Base-by-base conservation (phyloP, 2,329 filamentous ascomycete genomes). In the Didymella pomorum region DNA sequence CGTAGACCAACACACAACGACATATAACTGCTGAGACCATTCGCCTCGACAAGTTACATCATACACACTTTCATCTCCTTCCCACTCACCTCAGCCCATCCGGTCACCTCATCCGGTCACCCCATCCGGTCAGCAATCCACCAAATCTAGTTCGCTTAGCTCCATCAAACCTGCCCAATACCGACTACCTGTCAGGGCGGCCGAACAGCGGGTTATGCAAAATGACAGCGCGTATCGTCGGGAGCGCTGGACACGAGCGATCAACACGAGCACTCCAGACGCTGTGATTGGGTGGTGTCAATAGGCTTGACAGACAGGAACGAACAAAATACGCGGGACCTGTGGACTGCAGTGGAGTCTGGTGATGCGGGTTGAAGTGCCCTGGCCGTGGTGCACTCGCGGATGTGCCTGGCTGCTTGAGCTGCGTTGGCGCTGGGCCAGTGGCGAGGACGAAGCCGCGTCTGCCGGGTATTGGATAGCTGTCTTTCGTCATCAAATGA, bases 361-460 rank as follows among this genome's bases (percentile, higher is more conserved):
- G 25, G 37, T 37, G 21, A 21, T 41, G 16, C 16, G 23, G 31
- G 18, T 9, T 46, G 18, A 14, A 8, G 28, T 29, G 28, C 28
- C 28, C 28, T 11, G 9, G 28, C n/a, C n/a, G n/a, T n/a, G n/a
- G n/a, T n/a, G n/a, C n/a, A n/a, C n/a, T n/a, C n/a, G n/a, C 12
- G 29, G n/a, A 16, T 28, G 26, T 53, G 51, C 31, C 47, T 56
- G 47, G 26, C 25, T 56, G 25, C 41, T 10, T 26, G 12, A 46
- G 42, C 42, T 25, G 51, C 26, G 26, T 12, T 41, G 51, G 51
- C 43, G 33, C 33, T 31, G 41, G 14, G 12, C 31, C 31, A 35
- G 42, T 56, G 54, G 54, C 47, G 16, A 51, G n/a, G 12, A 42
- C 23, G 18, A n/a, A 28, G 47, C 54, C 54, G 47, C 42, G 23